phyloP scores from a whole-genome alignment of 306 rosid species.

The Coriaria nepalensis region DNA sequence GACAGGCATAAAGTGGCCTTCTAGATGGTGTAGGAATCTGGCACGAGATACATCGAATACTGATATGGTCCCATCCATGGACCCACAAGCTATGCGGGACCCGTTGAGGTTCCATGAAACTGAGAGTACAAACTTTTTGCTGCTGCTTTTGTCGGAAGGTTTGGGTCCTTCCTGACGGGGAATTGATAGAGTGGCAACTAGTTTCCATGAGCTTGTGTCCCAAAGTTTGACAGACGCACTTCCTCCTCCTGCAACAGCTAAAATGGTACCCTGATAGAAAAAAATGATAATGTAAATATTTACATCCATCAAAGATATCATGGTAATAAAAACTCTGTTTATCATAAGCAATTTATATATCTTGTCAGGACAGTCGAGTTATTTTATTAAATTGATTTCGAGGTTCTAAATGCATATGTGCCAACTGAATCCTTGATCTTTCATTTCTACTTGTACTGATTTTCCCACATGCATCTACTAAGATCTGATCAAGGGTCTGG shows the following conservation, averaged over 20 bases:
- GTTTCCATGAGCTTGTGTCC: slow-evolving; percentile 81
- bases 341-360: too few relatives aligned
- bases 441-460: too few relatives aligned
- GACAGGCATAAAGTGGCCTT: slow-evolving; percentile 94
- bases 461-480: too few relatives aligned
- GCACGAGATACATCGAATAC: slow-evolving; percentile 65
- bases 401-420: too few relatives aligned
- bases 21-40: slow-evolving; percentile 83
- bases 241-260: slow-evolving; percentile 98
- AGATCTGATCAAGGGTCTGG: too few relatives aligned
- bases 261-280: slow-evolving; percentile 54
- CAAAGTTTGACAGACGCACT: slow-evolving; percentile 92
- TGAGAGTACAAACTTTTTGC: slow-evolving; percentile 88
- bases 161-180: slow-evolving; percentile 86
- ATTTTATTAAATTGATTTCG: too few relatives aligned
- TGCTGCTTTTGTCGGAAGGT: slow-evolving; percentile 72
- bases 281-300: background rate
- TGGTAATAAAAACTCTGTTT: too few relatives aligned
- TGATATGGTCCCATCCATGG: slow-evolving; percentile 96
- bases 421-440: too few relatives aligned
- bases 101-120: slow-evolving; percentile 95
- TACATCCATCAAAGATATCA: too few relatives aligned
- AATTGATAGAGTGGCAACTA: slow-evolving; percentile 57
- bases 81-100: slow-evolving; percentile 75
- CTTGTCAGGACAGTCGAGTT: too few relatives aligned